Conservation (phyloP, 805 yeast species). For the Ogataea glucozyma region DNA sequence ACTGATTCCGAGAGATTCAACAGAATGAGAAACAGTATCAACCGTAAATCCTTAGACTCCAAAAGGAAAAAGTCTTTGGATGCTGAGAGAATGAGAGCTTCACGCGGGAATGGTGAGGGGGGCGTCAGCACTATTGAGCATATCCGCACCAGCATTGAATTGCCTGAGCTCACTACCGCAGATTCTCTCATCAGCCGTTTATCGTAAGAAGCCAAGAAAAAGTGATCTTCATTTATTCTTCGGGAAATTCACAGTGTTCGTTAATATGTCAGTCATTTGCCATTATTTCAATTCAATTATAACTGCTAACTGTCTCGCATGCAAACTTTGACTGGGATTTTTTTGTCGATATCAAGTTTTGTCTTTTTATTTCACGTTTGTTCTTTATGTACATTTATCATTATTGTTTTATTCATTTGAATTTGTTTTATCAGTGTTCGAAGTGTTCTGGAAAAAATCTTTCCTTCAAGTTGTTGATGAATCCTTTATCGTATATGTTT, state of each 20-base stretch:
- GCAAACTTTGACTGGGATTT: conserved; percentile 1
- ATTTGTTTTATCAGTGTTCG: neutral
- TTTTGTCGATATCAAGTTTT: neutral
- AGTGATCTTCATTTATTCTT: neutral
- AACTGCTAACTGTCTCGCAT: conserved; percentile 4
- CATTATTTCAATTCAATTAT: conserved; percentile 8
- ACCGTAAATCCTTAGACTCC: conserved; percentile 23
- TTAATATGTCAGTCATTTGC: conserved; percentile 1
- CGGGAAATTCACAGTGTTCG: conserved; percentile 1
- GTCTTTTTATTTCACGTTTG: conserved; percentile 8
- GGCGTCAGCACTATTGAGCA: conserved; percentile 27
- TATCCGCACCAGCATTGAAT: conserved; percentile 40
- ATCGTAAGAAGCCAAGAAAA: conserved; percentile 16
- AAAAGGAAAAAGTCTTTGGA: conserved; percentile 28
- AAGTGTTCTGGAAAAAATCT: conserved; percentile 32
- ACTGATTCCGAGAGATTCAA: conserved; percentile 28
- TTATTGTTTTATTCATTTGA: conserved; percentile 5
- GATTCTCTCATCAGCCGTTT: conserved; percentile 34
- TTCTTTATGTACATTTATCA: conserved; percentile 9
- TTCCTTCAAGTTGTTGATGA: conserved; percentile 41
- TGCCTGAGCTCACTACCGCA: conserved; percentile 40
- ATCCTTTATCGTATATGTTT: conserved; percentile 54
- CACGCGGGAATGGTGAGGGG: conserved; percentile 15
- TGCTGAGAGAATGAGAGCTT: conserved; percentile 26
- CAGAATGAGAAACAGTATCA: conserved; percentile 20